A percentile compares a stretch with the other conserved stretches of the same genome.
These are phyloP conservation scores for Penicillium sp. DNA, from an alignment of 2,329 filamentous ascomycete genomes.

Conservation along the genomic window DNA sequence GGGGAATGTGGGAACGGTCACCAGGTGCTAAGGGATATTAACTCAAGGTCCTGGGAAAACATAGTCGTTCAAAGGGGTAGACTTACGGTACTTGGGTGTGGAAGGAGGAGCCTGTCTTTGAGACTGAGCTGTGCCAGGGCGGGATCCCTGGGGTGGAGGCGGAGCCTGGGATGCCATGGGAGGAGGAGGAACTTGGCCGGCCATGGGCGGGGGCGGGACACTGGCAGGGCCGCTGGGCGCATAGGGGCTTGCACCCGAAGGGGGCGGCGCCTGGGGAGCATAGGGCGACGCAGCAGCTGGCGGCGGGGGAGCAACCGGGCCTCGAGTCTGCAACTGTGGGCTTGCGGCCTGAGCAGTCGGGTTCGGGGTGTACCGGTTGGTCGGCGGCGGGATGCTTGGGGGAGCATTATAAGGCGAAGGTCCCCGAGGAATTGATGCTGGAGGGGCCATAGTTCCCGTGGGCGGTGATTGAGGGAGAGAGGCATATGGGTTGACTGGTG, in stretches of 20 bases:
- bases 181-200: not conserved
- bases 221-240: not conserved
- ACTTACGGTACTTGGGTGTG: slow-evolving; percentile 71
- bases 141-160: slow-evolving; percentile 45
- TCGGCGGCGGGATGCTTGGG: slow-evolving; percentile 69
- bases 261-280: slow-evolving; percentile 52
- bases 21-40: slow-evolving; percentile 58
- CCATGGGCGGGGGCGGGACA: slow-evolving; percentile 5
- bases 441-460: slow-evolving; percentile 51
- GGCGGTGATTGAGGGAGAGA: slow-evolving; percentile 48
- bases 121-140: slow-evolving; percentile 55
- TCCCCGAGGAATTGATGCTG: slow-evolving; percentile 66
- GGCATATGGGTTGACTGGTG: slow-evolving; percentile 46
- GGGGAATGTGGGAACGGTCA: slow-evolving; percentile 86
- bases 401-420: slow-evolving; percentile 86
- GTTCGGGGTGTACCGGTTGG: slow-evolving; percentile 75
- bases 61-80: not conserved
- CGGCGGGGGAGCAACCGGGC: slow-evolving; percentile 55
- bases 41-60: slow-evolving; percentile 7
- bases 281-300: slow-evolving; percentile 56
- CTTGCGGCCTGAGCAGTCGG: slow-evolving; percentile 60
- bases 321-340: slow-evolving; percentile 49
- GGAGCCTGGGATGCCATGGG: slow-evolving; percentile 30
- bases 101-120: slow-evolving; percentile 53
- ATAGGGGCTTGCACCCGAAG: not conserved